Conservation (phyloP, 306 rosid genomes). For the Calophaca sinica region DNA sequence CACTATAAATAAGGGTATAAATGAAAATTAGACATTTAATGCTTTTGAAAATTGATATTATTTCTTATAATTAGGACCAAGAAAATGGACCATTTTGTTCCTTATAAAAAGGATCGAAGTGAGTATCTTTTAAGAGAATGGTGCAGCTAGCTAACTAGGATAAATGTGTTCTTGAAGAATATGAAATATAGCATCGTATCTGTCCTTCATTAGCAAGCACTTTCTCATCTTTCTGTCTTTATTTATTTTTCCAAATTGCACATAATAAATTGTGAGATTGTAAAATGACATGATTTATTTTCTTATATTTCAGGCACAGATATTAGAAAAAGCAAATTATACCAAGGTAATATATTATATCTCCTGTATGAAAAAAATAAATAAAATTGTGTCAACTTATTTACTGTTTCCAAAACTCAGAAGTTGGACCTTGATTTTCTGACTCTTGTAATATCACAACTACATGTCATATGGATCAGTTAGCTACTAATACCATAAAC, state of each 20-base stretch:
- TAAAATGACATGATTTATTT: constrained; percentile 31
- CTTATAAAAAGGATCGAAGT: too few relatives aligned
- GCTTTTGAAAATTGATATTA: too few relatives aligned
- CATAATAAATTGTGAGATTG: constrained; percentile 25
- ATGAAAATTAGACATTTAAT: too few relatives aligned
- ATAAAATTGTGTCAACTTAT: constrained; percentile 21
- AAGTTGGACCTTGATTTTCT: constrained; percentile 32
- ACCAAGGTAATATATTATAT: constrained; percentile 66
- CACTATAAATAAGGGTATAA: too few relatives aligned
- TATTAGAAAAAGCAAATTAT: constrained; percentile 80
- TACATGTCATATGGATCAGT: neutral
- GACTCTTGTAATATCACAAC: neutral
- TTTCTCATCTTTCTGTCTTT: neutral
- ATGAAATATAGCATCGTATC: neutral
- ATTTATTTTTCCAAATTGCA: neutral
- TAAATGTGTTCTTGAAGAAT: neutral
- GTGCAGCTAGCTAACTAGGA: constrained; percentile 7
- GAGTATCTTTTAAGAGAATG: neutral
- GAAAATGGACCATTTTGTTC: too few relatives aligned
- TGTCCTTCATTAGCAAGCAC: neutral
- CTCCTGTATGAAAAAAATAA: constrained; percentile 33
- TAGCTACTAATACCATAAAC: constrained; percentile 12
- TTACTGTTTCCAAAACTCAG: constrained; percentile 27
- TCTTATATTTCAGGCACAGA: constrained; percentile 64
- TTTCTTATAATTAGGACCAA: too few relatives aligned